These are phyloP conservation scores for Solanum hybrid DNA, from an alignment of 305 asterid species.

Conservation along the genomic window DNA sequence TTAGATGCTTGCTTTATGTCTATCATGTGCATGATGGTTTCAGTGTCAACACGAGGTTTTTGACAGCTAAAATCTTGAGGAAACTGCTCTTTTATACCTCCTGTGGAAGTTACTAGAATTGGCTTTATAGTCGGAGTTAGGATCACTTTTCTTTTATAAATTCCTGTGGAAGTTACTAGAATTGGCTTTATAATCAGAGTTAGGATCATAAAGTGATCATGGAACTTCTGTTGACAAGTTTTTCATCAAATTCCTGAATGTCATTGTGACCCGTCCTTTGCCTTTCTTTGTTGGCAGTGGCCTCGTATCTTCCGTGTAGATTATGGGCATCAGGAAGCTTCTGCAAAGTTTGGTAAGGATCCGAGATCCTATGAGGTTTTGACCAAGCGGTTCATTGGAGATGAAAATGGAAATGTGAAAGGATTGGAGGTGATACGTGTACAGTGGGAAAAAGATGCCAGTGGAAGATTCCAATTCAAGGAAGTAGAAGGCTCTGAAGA, in stretches of 20 bases:
- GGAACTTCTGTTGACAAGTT: neutral
- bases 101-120: neutral
- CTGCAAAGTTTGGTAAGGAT: constrained; percentile 86
- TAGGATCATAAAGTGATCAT: neutral
- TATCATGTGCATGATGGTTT: neutral
- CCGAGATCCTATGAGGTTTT: constrained; percentile 86
- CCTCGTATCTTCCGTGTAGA: constrained; percentile 91
- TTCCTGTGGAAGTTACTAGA: neutral
- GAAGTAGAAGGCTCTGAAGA: constrained; percentile 96
- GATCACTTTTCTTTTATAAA: neutral
- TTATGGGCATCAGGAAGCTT: constrained; percentile 96
- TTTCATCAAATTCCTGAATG: neutral
- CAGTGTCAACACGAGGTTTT: neutral
- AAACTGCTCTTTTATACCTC: neutral
- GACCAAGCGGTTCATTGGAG: constrained; percentile 85
- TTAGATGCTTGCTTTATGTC: neutral
- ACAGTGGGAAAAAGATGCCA: constrained; percentile 86
- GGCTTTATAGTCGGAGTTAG: neutral
- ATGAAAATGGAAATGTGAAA: constrained; percentile 65
- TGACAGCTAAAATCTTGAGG: neutral
- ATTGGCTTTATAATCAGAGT: neutral
- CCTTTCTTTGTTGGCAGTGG: constrained; percentile 49
- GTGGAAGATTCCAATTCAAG: constrained; percentile 74
- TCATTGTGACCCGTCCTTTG: neutral
- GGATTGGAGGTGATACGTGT: constrained; percentile 82